Evolutionary conservation across 1,284 basidiomycete species (phyloP).

Genomic region (Macrocystidia cucumis): DNA sequence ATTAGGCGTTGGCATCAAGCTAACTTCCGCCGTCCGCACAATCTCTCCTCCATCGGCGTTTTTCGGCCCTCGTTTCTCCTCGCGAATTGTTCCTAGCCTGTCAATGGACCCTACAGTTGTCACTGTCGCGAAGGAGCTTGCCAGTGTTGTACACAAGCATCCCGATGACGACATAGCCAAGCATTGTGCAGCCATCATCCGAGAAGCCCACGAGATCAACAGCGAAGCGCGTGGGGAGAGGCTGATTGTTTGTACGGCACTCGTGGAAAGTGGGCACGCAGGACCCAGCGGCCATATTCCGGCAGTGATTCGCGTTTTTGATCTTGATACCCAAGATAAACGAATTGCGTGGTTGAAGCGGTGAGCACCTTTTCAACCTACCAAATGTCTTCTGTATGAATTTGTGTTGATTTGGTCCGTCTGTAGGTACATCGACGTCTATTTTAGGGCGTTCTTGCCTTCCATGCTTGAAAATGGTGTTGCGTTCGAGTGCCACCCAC

Average conservation of each 20-base stretch:
- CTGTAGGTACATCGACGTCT: slow-evolving; percentile 33
- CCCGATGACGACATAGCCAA: slow-evolving; percentile 40
- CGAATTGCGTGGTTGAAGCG: slow-evolving; percentile 36
- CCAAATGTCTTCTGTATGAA: slow-evolving; percentile 1
- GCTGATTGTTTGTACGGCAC: slow-evolving; percentile 43
- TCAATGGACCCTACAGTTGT: slow-evolving; percentile 47
- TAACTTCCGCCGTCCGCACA: slow-evolving; percentile 46
- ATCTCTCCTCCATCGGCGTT: slow-evolving; percentile 48
- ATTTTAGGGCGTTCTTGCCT: slow-evolving; percentile 43
- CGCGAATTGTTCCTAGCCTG: slow-evolving; percentile 60
- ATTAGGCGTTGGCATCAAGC: slow-evolving; percentile 41
- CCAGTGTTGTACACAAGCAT: slow-evolving; percentile 36
- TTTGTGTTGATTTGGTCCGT: slow-evolving; percentile 3
- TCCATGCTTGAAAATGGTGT: slow-evolving; percentile 42
- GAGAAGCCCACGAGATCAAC: slow-evolving; percentile 39
- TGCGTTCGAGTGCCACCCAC: slow-evolving; percentile 47
- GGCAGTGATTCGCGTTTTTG: slow-evolving; percentile 38
- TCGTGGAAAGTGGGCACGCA: slow-evolving; percentile 41
- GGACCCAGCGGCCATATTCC: slow-evolving; percentile 33
- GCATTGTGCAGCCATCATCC: slow-evolving; percentile 42
- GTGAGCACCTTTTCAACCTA: slow-evolving; percentile 24
- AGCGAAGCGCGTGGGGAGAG: slow-evolving; percentile 37
- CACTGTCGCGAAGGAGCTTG: slow-evolving; percentile 43
- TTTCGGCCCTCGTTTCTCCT: slow-evolving; percentile 44
- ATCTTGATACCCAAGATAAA: slow-evolving; percentile 38